These are phyloP conservation scores for Cladosporium sp. DNA, from an alignment of 2,329 filamentous ascomycete genomes.

Conservation along the genomic window DNA sequence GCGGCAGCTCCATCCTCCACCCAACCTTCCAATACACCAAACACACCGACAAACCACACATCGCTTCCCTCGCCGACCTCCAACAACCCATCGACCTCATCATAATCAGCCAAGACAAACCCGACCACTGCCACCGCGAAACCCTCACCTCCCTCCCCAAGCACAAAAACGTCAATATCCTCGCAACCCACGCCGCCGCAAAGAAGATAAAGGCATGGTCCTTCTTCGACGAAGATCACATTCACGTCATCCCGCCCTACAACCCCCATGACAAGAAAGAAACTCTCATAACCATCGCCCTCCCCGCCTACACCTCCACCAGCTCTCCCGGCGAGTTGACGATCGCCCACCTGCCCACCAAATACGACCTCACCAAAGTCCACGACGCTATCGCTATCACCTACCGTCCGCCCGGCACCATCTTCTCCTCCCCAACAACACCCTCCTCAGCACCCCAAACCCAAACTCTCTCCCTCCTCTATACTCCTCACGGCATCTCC, in stretches of 20 bases:
- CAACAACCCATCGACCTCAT: conserved; percentile 56
- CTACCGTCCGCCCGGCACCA: conserved; percentile 53
- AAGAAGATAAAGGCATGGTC: conserved; percentile 67
- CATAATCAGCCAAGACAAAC: conserved; percentile 61
- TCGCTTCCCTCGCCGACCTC: conserved; percentile 58
- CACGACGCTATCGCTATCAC: conserved; percentile 72
- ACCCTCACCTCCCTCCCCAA: conserved; percentile 65
- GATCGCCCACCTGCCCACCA: conserved; percentile 65
- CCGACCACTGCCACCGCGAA: conserved; percentile 69
- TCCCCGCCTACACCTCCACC: conserved; percentile 54
- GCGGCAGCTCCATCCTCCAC: conserved; percentile 61
- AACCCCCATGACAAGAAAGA: conserved; percentile 38
- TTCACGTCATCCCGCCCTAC: conserved; percentile 48
- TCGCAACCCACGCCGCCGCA: conserved; percentile 65
- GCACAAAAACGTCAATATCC: conserved; percentile 59
- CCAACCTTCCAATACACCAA: conserved; percentile 61
- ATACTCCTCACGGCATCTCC: conserved; percentile 63
- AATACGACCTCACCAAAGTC: conserved; percentile 59
- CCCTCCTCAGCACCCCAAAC: conserved; percentile 18
- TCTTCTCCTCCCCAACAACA: conserved; percentile 1
- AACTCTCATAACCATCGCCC: conserved; percentile 50
- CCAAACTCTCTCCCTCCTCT: conserved; percentile 60
- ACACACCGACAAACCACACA: conserved; percentile 57
- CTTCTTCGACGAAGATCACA: conserved; percentile 58
- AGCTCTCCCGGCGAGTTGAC: conserved; percentile 67